Percentiles rank a stretch among this genome's conserved stretches.
Evolutionary conservation across 176 grass and related monocot species (phyloP).

Genomic region (Phoenix roebelenii): DNA sequence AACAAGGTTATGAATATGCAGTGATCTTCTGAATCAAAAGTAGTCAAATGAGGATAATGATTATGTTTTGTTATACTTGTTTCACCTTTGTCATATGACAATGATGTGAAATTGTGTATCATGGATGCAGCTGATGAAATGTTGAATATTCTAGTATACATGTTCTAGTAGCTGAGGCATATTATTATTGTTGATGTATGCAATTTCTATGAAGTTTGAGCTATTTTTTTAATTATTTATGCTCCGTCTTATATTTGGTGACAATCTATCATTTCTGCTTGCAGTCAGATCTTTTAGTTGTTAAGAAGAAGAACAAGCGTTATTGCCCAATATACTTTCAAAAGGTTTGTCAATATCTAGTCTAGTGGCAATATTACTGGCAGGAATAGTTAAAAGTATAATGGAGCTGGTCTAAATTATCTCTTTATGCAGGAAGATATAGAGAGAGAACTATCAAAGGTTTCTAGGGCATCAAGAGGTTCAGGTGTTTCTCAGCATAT

Average conservation of each 20-base stretch:
- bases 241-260: neutral
- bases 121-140: too few relatives aligned
- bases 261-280: constrained; percentile 30
- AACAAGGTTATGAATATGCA: too few relatives aligned
- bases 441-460: constrained; percentile 76
- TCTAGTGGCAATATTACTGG: neutral
- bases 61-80: too few relatives aligned
- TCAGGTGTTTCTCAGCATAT: constrained; percentile 63
- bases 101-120: too few relatives aligned
- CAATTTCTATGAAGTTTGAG: too few relatives aligned
- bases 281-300: constrained; percentile 82
- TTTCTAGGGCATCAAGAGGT: constrained; percentile 48
- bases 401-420: neutral
- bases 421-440: constrained; percentile 62
- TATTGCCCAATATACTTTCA: constrained; percentile 97
- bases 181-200: too few relatives aligned
- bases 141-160: too few relatives aligned
- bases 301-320: constrained; percentile 90
- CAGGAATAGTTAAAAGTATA: neutral
- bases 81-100: too few relatives aligned
- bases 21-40: too few relatives aligned
- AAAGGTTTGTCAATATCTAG: constrained; percentile 40
- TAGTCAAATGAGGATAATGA: too few relatives aligned
- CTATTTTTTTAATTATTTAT: too few relatives aligned
- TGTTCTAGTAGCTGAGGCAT: too few relatives aligned